Conservation (phyloP, 805 yeast genomes). For the Yarrowia sp. region DNA sequence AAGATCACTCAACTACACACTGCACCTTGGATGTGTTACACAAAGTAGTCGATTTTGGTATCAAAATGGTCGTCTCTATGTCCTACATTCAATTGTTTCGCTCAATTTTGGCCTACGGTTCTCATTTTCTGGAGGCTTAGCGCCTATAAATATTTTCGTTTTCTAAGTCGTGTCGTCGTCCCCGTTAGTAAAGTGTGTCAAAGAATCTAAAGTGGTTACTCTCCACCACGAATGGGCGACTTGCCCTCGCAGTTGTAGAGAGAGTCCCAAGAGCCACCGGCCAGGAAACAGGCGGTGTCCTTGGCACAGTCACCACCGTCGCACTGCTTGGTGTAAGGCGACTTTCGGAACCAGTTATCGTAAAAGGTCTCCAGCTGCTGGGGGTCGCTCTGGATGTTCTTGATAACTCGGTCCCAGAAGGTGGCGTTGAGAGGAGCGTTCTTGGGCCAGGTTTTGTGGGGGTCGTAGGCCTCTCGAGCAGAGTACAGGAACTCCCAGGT, state of each 20-base stretch:
- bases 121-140: neutral
- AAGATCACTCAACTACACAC: too few species aligned
- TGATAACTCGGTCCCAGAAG: conserved; percentile 60
- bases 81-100: too few species aligned
- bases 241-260: conserved; percentile 35
- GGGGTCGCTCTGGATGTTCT: conserved; percentile 29
- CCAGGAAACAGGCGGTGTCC: conserved; percentile 23
- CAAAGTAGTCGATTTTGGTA: too few species aligned
- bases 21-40: too few species aligned
- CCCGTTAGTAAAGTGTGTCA: neutral
- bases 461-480: conserved; percentile 50
- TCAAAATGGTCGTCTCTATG: too few species aligned
- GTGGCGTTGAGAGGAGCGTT: conserved; percentile 67
- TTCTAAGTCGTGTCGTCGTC: conserved; percentile 13
- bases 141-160: conserved; percentile 11
- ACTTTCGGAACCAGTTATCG: conserved; percentile 36
- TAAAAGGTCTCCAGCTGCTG: conserved; percentile 23
- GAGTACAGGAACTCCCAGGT: conserved; percentile 68
- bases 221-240: conserved; percentile 28
- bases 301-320: conserved; percentile 22
- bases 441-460: conserved; percentile 66
- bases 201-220: neutral
- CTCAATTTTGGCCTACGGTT: too few species aligned
- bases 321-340: conserved; percentile 24
- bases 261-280: conserved; percentile 35